Evolutionary conservation across 2,329 filamentous ascomycete genomes (phyloP), one percentile per base, ranked within the genome.

Genomic region (Cadophora luteo-olivacea): DNA sequence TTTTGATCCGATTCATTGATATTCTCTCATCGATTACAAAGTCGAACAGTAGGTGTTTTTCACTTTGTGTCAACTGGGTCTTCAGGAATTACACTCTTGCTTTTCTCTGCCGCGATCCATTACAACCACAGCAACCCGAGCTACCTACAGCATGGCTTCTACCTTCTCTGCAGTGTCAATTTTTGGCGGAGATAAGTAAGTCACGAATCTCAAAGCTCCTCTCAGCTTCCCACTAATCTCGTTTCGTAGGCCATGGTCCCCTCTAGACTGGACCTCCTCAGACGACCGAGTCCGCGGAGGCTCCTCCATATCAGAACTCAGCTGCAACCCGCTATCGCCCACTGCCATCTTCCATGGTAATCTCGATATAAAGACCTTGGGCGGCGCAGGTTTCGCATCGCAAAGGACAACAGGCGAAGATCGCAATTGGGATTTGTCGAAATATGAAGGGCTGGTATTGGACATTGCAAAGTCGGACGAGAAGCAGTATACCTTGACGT

Each of bases 221-320:
- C 54, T 16, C 9, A 58, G 25, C 8, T 57, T 22, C 19, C 41
- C 32, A 29, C 25, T 70, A 41, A 70, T 19, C n/a, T 11, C 38
- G 16, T 16, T 51, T 58, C 8, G 49, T 77, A 90, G 87, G 68
- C 82, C 82, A 25, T 92, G 91, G 90, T 79, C 83, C 25, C 76
- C 83, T 1, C 78, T 81, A 62, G 84, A 87, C 71, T 95, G 91
- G 91, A 89, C 86, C 8, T 82, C 87, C 16, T 89, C 87, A 64
- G 91, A 95, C 78, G 92, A 95, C 79, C 84, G 89, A 36, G 91
- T 95, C n/a, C 88, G 92, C 55, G 91, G 91, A 68, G 92, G 92
- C 62, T 85, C 84, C 69, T 93, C 90, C 70, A 79, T 81, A 66
- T 89, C 87, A 38, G 79, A 83, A 69, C 78, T 88, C n/a, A 78